phyloP scores from a whole-genome alignment of 257 asterid genomes.

The Solanum chilense region DNA sequence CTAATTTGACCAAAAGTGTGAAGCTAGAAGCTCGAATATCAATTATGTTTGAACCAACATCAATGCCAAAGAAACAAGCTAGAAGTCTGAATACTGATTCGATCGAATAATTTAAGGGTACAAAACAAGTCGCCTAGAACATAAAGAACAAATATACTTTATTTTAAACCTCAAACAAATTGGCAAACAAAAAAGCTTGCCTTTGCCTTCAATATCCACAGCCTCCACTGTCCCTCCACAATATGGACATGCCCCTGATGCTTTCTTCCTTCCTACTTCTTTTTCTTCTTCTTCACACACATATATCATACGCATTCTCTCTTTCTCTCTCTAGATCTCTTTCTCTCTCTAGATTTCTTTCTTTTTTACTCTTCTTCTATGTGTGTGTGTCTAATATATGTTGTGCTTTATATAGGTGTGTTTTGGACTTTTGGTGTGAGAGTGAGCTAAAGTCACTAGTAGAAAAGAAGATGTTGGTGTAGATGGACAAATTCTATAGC shows the following conservation, averaged over 20 bases:
- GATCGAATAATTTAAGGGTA: neutral
- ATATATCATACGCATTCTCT: constrained; percentile 11
- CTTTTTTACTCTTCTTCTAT: neutral
- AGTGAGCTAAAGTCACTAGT: neutral
- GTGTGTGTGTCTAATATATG: neutral
- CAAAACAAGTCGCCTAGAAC: constrained; percentile 16
- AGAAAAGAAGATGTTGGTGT: neutral
- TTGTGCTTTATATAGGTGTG: neutral
- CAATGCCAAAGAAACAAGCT: too few relatives aligned
- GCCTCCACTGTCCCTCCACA: constrained; percentile 28
- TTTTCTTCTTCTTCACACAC: constrained; percentile 25
- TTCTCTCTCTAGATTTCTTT: neutral
- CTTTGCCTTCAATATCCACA: constrained; percentile 16
- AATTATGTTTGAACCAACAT: too few relatives aligned
- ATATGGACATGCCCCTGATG: constrained; percentile 17
- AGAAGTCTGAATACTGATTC: too few relatives aligned
- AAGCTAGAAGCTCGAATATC: too few relatives aligned
- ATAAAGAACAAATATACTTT: constrained; percentile 15
- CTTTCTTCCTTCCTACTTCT: constrained; percentile 10
- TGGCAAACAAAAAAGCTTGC: constrained; percentile 13
- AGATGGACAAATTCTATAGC: neutral
- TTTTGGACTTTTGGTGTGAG: neutral
- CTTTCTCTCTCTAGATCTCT: neutral
- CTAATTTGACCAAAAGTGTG: too few relatives aligned
- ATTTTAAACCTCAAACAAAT: constrained; percentile 21